These are phyloP conservation scores for Calonectria multiphialidica DNA, from an alignment of 2,329 filamentous ascomycete genomes.

Conservation along the genomic window DNA sequence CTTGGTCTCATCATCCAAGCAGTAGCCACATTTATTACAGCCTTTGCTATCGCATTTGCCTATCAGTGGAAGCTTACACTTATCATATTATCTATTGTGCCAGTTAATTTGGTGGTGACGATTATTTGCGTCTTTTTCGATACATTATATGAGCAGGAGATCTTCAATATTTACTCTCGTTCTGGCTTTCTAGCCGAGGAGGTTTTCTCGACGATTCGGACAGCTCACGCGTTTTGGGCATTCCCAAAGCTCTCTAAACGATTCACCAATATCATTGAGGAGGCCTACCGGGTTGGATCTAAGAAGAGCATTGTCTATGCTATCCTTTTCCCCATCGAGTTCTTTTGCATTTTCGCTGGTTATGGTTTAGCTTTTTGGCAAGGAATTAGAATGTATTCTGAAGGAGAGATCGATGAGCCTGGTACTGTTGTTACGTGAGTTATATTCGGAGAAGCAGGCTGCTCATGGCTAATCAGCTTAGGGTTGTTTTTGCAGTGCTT, in stretches of 20 bases:
- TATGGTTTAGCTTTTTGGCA: constrained; percentile 66
- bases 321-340: constrained; percentile 58
- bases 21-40: constrained; percentile 53
- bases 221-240: constrained; percentile 63
- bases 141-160: constrained; percentile 55
- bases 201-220: constrained; percentile 61
- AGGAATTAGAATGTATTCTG: constrained; percentile 59
- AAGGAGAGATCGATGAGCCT: constrained; percentile 57
- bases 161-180: constrained; percentile 57
- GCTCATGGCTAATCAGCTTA: constrained; percentile 24
- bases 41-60: constrained; percentile 55
- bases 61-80: constrained; percentile 57
- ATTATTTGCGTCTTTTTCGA: constrained; percentile 54
- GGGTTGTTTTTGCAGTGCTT: constrained; percentile 61
- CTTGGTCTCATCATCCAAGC: constrained; percentile 56
- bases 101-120: constrained; percentile 56
- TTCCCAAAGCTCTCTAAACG: constrained; percentile 56
- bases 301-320: constrained; percentile 59
- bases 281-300: constrained; percentile 52
- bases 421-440: constrained; percentile 61
- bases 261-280: constrained; percentile 56
- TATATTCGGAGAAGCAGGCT: background rate
- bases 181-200: constrained; percentile 62
- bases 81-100: constrained; percentile 60
- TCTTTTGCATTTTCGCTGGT: constrained; percentile 61